These are phyloP conservation scores for Pyrenula massariospora DNA, from an alignment of 495 filamentous ascomycete genomes.

Conservation along the genomic window DNA sequence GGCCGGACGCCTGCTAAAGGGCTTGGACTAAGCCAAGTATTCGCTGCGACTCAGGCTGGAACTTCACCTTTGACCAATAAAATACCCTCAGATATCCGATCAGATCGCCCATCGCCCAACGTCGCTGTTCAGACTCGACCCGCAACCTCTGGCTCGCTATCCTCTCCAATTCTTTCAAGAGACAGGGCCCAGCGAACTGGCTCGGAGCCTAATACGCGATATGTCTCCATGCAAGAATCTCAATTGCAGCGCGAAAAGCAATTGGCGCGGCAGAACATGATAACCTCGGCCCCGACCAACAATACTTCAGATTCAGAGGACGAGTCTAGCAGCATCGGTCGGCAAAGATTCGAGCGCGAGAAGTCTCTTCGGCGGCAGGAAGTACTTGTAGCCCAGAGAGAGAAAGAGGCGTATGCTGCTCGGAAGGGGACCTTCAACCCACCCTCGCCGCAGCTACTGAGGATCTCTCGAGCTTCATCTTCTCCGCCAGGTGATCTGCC, in stretches of 20 bases:
- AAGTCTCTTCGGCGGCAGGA: no score
- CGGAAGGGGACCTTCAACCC: background rate
- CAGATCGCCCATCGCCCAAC: conserved; percentile 41
- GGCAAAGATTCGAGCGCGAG: conserved; percentile 1
- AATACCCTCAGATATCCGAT: conserved; percentile 25
- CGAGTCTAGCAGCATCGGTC: conserved; percentile 29
- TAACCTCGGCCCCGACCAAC: conserved; percentile 31
- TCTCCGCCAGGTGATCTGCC: background rate
- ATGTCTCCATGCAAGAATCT: conserved; percentile 41
- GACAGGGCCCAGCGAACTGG: conserved; percentile 24
- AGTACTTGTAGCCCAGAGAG: background rate
- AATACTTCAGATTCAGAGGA: conserved; percentile 27
- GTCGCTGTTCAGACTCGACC: conserved; percentile 30
- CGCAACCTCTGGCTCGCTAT: conserved; percentile 15
- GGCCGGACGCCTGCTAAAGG: conserved; percentile 10
- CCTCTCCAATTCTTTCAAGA: conserved; percentile 28
- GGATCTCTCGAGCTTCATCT: background rate
- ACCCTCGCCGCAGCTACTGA: background rate
- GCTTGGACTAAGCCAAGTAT: conserved; percentile 37
- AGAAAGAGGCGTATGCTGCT: conserved; percentile 1
- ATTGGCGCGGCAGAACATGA: conserved; percentile 19
- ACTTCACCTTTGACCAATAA: conserved; percentile 34
- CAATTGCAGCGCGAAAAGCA: conserved; percentile 22
- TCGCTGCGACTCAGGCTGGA: conserved; percentile 39
- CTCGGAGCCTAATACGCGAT: conserved; percentile 33